Evolutionary conservation across 1,284 basidiomycete species (phyloP), one percentile per base, ranked within the genome.

Genomic region (Leccinum subrobustum): DNA sequence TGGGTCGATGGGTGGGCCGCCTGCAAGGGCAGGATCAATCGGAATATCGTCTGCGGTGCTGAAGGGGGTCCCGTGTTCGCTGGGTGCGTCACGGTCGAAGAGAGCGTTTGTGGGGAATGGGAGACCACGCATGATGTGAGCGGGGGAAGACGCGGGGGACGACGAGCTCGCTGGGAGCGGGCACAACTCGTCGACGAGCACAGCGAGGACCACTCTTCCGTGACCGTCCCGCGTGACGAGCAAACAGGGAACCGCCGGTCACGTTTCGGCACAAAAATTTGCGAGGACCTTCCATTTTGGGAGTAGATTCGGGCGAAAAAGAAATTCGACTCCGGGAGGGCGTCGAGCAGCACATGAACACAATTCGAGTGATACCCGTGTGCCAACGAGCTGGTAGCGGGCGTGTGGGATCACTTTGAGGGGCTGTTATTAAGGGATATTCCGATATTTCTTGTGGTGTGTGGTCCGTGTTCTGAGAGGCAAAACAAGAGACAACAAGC

Each of bases 1-100:
- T 27, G 85, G 82, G 77, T 85, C 85, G 61, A 86, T 79, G 60
- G 77, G 70, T 20, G 78, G 73, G 48, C 27, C 35, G 18, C 71
- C 79, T 59, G 77, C 78, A 64, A 88, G 81, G 56, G 82, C 84
- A 69, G 87, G 87, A 82, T 89, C 88, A 77, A 90, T 89, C 67
- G 85, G 87, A 73, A 89, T 87, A 73, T 84, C 81, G 78, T 82
- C 80, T 69, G 68, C 75, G 75, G 76, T 79, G 76, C 78, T 81
- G 70, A 78, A 76, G 62, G 84, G 82, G 16, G 83, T 84, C 66
- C 80, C 81, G 65, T 79, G 77, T 63, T 87, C 84, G 73, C 82
- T 79, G 23, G 83, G 81, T 51, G 76, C 70, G 72, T 85, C 83
- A 63, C 78, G 83, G 75, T 80, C 76, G 70, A 73, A 76, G 57